Conservation (phyloP, 148 eudicot species). For the Amaranthus palmeri region DNA sequence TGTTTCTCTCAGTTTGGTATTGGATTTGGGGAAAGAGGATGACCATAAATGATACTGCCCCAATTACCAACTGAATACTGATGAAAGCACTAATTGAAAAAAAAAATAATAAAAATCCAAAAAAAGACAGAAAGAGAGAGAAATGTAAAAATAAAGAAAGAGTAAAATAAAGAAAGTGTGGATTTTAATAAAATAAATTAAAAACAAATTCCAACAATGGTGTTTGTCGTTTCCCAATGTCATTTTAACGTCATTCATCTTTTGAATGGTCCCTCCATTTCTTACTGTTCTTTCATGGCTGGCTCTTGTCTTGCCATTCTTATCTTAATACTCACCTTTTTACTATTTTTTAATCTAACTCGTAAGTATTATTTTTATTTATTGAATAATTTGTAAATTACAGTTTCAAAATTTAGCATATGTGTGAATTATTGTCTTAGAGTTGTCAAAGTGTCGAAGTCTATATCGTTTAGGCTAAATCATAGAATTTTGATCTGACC, state of each 20-base stretch:
- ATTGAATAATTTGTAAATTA: no score
- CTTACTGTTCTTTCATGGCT: no score
- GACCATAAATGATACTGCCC: conserved; percentile 13
- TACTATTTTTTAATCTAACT: no score
- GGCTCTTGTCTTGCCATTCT: no score
- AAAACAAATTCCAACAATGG: neutral
- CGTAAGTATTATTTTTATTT: no score
- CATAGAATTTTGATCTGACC: no score
- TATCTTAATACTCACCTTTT: no score
- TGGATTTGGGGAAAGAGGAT: conserved; percentile 28
- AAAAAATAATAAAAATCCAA: neutral
- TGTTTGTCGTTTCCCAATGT: conserved; percentile 15
- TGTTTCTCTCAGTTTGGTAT: neutral
- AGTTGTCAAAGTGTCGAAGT: no score
- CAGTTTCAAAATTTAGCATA: no score
- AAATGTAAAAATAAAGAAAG: neutral
- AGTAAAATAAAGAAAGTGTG: neutral
- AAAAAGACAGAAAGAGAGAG: neutral
- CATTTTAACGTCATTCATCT: conserved; percentile 11
- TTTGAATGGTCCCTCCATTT: no score
- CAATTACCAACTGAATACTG: conserved; percentile 24
- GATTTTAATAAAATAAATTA: neutral
- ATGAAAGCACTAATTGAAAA: conserved; percentile 1
- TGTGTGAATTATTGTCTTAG: no score
- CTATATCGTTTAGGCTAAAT: no score